phyloP scores from a whole-genome alignment of 345 rosid species.

The Gossypium australe region DNA sequence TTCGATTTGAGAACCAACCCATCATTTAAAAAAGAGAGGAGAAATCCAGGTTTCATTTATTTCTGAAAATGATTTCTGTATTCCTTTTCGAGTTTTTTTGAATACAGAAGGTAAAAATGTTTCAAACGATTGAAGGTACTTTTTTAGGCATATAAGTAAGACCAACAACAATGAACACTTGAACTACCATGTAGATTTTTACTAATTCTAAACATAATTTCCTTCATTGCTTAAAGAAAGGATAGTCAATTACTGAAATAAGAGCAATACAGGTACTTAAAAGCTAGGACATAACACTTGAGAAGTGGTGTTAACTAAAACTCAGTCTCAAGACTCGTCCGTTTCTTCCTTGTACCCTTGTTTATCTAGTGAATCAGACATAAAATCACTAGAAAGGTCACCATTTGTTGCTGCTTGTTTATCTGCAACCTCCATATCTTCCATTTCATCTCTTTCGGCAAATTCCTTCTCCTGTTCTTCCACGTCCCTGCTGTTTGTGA shows the following conservation, averaged over 20 bases:
- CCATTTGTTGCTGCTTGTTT: constrained; percentile 1
- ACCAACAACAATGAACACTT: background rate
- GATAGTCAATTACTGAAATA: background rate
- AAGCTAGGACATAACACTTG: background rate
- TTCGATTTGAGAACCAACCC: no score
- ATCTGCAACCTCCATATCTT: constrained; percentile 14
- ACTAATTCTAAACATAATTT: background rate
- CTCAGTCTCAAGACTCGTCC: constrained; percentile 27
- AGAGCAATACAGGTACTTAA: background rate
- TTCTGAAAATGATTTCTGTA: background rate
- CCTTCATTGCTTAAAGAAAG: background rate
- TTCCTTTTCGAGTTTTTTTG: background rate
- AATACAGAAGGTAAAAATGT: background rate
- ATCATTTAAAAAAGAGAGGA: no score
- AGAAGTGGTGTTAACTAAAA: constrained; percentile 20
- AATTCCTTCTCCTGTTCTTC: constrained; percentile 7
- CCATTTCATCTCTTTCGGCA: background rate
- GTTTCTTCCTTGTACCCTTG: constrained; percentile 27
- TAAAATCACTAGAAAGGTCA: constrained; percentile 12
- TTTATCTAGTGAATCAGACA: constrained; percentile 18
- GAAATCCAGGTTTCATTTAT: no score
- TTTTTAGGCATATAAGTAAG: background rate
- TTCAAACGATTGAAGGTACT: no score
- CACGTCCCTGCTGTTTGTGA: constrained; percentile 1
- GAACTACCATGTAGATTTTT: background rate